These are phyloP conservation scores for Annulohypoxylon moriforme DNA, from an alignment of 495 filamentous ascomycete genomes.

Conservation along the genomic window DNA sequence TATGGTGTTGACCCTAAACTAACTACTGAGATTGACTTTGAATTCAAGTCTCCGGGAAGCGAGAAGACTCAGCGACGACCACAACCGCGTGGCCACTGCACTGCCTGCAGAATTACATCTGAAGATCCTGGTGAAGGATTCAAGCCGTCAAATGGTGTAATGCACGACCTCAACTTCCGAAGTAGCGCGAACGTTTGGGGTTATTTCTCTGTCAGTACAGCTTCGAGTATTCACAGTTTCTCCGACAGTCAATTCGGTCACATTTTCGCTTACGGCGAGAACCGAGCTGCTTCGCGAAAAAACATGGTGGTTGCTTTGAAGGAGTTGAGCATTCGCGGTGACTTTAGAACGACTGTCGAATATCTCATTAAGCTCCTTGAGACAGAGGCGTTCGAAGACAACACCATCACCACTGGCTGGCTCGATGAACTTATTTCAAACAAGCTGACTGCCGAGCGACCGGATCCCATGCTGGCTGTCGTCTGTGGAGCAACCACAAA, in stretches of 20 bases:
- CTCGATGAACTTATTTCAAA: constrained; percentile 98
- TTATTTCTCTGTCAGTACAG: constrained; percentile 98
- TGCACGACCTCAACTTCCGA: constrained; percentile 99
- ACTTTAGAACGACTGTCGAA: constrained; percentile 98
- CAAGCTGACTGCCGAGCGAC: constrained; percentile 95
- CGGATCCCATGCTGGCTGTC: constrained; percentile 89
- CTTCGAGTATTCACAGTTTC: constrained; percentile 98
- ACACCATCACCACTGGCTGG: constrained; percentile 99
- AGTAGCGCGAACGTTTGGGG: constrained; percentile 99
- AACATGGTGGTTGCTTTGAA: constrained; percentile 99
- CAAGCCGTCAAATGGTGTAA: constrained; percentile 98
- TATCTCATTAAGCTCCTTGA: constrained; percentile 99
- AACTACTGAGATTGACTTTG: constrained; percentile 91
- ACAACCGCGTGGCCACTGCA: constrained; percentile 94
- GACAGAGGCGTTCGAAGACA: constrained; percentile 97
- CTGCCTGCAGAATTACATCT: constrained; percentile 98
- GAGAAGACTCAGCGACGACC: constrained; percentile 87
- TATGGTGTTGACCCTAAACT: constrained; percentile 95
- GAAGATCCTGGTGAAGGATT: constrained; percentile 99
- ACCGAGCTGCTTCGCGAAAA: constrained; percentile 92
- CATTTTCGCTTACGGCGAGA: constrained; percentile 99
- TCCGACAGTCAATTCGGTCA: constrained; percentile 99
- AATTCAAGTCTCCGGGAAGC: constrained; percentile 90
- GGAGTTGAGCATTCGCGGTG: constrained; percentile 98
- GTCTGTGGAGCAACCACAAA: constrained; percentile 95